Evolutionary conservation across 2,329 filamentous ascomycete species (phyloP).

Genomic region (Calonectria honghensis): DNA sequence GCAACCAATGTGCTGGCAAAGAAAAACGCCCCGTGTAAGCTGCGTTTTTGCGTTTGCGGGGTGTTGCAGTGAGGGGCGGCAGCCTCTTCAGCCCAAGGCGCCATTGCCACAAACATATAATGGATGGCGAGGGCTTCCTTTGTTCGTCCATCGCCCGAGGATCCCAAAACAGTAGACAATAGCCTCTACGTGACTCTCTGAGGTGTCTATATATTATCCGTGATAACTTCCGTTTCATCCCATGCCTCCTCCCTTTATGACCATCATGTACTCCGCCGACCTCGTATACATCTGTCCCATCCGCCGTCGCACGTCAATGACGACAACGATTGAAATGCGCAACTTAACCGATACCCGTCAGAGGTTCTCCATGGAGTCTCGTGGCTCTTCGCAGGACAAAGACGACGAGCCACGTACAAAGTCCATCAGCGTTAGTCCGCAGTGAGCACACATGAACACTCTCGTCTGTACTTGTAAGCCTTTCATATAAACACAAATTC

Average conservation of each 20-base stretch:
- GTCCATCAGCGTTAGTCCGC: neutral
- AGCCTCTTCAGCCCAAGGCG: neutral
- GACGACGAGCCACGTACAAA: neutral
- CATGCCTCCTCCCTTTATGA: neutral
- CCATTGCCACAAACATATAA: neutral
- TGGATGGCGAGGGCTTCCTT: neutral
- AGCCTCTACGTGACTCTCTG: neutral
- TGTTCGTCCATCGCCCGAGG: constrained; percentile 20
- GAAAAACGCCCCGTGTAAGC: neutral
- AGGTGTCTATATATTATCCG: constrained; percentile 7
- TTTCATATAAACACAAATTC: neutral
- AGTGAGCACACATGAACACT: neutral
- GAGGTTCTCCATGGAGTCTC: neutral
- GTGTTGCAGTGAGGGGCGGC: constrained; percentile 14
- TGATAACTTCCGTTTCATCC: neutral
- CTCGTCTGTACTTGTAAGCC: neutral
- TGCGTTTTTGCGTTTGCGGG: constrained; percentile 14
- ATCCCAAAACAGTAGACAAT: constrained; percentile 51
- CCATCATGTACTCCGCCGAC: constrained; percentile 57
- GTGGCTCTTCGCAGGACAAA: neutral
- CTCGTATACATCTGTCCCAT: constrained; percentile 51
- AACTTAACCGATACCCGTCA: constrained; percentile 31
- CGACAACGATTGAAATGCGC: constrained; percentile 46
- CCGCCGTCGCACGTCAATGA: neutral
- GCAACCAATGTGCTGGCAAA: neutral